Percentiles rank a stretch among this genome's conserved stretches.
phyloP scores from a whole-genome alignment of 1,139 yeast genomes.

The Tardiomyces blankii region DNA sequence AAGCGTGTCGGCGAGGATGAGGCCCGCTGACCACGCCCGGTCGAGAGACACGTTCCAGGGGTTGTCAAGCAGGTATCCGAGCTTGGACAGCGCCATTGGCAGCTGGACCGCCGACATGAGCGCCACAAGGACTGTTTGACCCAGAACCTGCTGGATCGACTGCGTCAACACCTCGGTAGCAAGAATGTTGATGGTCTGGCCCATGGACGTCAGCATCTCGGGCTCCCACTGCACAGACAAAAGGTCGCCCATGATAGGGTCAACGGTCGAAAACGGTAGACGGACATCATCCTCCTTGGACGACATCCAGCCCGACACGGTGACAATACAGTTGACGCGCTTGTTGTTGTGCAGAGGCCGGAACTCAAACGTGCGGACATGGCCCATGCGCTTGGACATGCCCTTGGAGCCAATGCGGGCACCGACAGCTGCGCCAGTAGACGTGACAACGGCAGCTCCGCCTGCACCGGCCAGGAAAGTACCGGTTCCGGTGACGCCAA shows the following conservation, averaged over 20 bases:
- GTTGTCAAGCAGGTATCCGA: conserved; percentile 83
- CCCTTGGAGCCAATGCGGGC: conserved; percentile 82
- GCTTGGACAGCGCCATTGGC: conserved; percentile 84
- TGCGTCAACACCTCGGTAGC: conserved; percentile 92
- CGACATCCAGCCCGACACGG: conserved; percentile 97
- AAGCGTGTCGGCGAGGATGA: conserved; percentile 81
- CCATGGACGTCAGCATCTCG: conserved; percentile 91
- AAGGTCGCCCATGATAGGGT: conserved; percentile 95
- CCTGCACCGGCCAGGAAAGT: conserved; percentile 95
- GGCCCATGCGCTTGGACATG: conserved; percentile 79
- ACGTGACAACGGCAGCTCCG: conserved; percentile 88
- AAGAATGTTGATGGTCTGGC: conserved; percentile 85
- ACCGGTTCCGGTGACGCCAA: conserved; percentile 86
- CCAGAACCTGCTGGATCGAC: conserved; percentile 88
- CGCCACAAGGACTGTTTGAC: conserved; percentile 85
- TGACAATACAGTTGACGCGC: conserved; percentile 76
- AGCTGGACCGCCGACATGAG: conserved; percentile 92
- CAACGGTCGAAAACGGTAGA: conserved; percentile 90
- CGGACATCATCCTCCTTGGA: conserved; percentile 94
- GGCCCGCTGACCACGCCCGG: conserved; percentile 96
- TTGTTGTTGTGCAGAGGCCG: conserved; percentile 87
- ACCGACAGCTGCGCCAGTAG: conserved; percentile 86
- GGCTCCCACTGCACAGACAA: conserved; percentile 96
- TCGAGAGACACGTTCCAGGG: conserved; percentile 98
- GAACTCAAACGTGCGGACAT: conserved; percentile 87